A percentile compares a stretch with the other conserved stretches of the same genome.
phyloP scores from a whole-genome alignment of 169 alveolate species.

The Prorocentrum cordatum region DNA sequence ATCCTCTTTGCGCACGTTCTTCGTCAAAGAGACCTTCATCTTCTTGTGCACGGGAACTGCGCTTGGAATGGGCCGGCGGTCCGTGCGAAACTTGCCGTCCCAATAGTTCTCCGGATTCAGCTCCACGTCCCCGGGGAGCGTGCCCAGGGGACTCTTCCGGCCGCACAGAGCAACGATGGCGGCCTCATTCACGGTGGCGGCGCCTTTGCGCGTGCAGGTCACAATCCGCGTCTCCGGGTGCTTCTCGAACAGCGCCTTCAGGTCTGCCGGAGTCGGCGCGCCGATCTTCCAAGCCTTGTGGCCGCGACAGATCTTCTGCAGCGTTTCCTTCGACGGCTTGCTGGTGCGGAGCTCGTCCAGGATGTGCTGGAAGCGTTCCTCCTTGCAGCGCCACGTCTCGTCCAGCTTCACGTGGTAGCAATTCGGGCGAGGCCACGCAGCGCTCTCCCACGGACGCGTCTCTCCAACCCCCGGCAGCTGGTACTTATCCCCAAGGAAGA shows the following conservation, averaged over 20 bases:
- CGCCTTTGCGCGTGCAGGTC: no score
- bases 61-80: no score
- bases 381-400: constrained; percentile 4
- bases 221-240: not conserved
- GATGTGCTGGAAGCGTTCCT: not conserved
- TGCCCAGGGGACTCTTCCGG: no score
- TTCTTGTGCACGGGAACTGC: not conserved
- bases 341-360: not conserved
- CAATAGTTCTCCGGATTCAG: no score
- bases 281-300: constrained; percentile 19
- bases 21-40: not conserved
- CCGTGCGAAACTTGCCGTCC: no score
- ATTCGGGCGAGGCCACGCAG: not conserved
- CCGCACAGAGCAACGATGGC: no score
- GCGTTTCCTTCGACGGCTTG: not conserved
- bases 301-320: not conserved
- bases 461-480: constrained; percentile 5
- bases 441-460: not conserved
- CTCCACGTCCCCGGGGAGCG: no score
- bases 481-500: constrained; percentile 13
- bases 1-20: not conserved
- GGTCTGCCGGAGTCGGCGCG: not conserved
- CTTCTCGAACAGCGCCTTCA: not conserved
- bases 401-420: not conserved
- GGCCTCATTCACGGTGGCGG: no score